These are phyloP conservation scores for Eleusine coracana DNA, from an alignment of 176 grass and related monocot genomes.

Conservation along the genomic window DNA sequence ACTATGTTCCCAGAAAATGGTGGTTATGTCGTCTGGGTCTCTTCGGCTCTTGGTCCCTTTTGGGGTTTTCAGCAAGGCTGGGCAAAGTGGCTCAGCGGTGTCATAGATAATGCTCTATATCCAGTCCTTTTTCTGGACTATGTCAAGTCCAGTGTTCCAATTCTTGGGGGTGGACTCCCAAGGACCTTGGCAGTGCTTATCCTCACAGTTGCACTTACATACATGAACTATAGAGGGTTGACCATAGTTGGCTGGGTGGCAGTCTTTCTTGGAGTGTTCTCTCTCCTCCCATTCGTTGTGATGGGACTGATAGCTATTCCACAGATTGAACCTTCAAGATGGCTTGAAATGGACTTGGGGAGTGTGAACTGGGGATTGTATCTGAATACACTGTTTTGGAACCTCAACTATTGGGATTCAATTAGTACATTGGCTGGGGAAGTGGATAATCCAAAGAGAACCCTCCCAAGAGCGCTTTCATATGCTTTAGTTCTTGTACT, in stretches of 20 bases:
- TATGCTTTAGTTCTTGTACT: slow-evolving; percentile 81
- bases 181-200: slow-evolving; percentile 60
- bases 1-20: slow-evolving; percentile 95
- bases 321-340: slow-evolving; percentile 62
- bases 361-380: slow-evolving; percentile 84
- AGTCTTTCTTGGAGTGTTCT: slow-evolving; percentile 75
- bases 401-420: slow-evolving; percentile 98
- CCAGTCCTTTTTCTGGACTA: slow-evolving; percentile 93
- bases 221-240: slow-evolving; percentile 90
- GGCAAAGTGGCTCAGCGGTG: slow-evolving; percentile 92
- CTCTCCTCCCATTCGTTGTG: slow-evolving; percentile 75
- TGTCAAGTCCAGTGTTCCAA: slow-evolving; percentile 71
- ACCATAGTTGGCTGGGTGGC: slow-evolving; percentile 81
- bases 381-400: slow-evolving; percentile 94
- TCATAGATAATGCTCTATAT: slow-evolving; percentile 91
- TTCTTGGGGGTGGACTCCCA: slow-evolving; percentile 61
- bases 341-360: slow-evolving; percentile 57
- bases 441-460: slow-evolving; percentile 76
- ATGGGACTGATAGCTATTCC: slow-evolving; percentile 86
- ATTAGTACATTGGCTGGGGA: slow-evolving; percentile 91
- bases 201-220: slow-evolving; percentile 74
- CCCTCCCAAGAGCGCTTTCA: slow-evolving; percentile 74
- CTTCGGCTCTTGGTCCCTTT: slow-evolving; percentile 77
- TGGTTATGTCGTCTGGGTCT: slow-evolving; percentile 90
- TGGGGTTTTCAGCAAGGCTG: slow-evolving; percentile 99